phyloP scores from a whole-genome alignment of 208 protist species.

The Leishmania martiniquensis region DNA sequence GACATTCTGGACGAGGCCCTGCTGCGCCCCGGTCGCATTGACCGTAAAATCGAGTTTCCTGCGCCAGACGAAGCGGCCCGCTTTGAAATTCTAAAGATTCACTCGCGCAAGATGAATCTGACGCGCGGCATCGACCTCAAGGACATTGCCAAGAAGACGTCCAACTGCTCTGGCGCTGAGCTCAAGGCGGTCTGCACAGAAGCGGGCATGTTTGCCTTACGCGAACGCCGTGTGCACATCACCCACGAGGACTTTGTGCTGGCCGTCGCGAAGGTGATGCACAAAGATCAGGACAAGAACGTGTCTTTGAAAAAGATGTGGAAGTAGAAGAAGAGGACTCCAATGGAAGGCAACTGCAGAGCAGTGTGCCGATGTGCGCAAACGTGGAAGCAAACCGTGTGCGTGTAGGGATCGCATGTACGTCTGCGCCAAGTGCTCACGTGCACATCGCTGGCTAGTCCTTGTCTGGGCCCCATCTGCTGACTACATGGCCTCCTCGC shows the following conservation, averaged over 20 bases:
- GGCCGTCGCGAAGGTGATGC: slow-evolving; percentile 99
- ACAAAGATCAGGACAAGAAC: slow-evolving; percentile 98
- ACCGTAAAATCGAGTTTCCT: slow-evolving; percentile 99
- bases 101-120: slow-evolving; percentile 99
- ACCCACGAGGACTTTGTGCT: slow-evolving; percentile 99
- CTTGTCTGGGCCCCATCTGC: neutral
- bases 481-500: neutral
- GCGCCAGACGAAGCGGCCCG: slow-evolving; percentile 93
- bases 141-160: slow-evolving; percentile 97
- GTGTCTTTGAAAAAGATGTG: slow-evolving; percentile 98
- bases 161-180: slow-evolving; percentile 98
- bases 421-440: neutral
- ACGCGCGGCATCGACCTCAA: slow-evolving; percentile 98
- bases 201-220: slow-evolving; percentile 99
- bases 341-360: neutral
- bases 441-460: neutral
- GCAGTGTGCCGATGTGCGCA: no score
- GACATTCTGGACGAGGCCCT: slow-evolving; percentile 99
- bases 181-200: slow-evolving; percentile 97
- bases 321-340: slow-evolving; percentile 58
- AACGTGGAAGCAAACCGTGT: neutral
- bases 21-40: slow-evolving; percentile 99
- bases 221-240: slow-evolving; percentile 99
- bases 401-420: neutral
- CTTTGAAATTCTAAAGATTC: slow-evolving; percentile 99